Evolutionary conservation across 495 filamentous ascomycete genomes (phyloP), one percentile per base, ranked within the genome.

Genomic region (Penicillium longicatenatum): DNA sequence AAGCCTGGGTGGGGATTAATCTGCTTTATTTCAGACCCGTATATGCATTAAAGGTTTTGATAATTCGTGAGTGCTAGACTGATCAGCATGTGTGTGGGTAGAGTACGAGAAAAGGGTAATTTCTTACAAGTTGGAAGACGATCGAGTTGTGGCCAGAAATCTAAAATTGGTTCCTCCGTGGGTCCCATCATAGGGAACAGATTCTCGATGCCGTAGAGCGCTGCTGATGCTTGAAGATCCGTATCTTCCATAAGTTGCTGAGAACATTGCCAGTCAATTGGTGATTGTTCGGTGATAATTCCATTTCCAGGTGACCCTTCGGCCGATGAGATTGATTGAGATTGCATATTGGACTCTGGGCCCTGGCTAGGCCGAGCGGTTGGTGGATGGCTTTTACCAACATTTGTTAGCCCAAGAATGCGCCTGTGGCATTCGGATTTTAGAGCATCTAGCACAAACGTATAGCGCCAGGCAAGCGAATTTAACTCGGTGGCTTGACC

Each of bases 111-210:
- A 26, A 26, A 4, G 26, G 3, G 3, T 26, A 26, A 26, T 26
- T 26, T 26, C 62, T 17, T 51, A 69, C 66, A 57, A 9, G 60
- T 66, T 10, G 68, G 68, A 17, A 71, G 48, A 12, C 63, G 65
- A 54, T 71, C 68, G 10, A 69, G 41, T 49, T 71, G 68, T 4
- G 68, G 66, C 68, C 68, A 71, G 33, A 71, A 71, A 19, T 69
- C 65, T 2, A 67, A 57, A 21, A 57, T 58, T 29, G 64, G 44
- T 42, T 67, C 66, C 20, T 67, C 60, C 4, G 60, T 60, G 5
- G 58, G 42, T 8, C 49, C 63, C 52, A 65, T 61, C 26, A 55
- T 55, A 31, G 62, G 60, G 20, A 71, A 62, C 8, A 71, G 43
- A 17, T 53, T 60, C 24, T 60, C 61, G 2, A 61, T 61, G 2